These are phyloP conservation scores for Aureobasidium sp. DNA, from an alignment of 2,329 filamentous ascomycete species.

Conservation along the genomic window DNA sequence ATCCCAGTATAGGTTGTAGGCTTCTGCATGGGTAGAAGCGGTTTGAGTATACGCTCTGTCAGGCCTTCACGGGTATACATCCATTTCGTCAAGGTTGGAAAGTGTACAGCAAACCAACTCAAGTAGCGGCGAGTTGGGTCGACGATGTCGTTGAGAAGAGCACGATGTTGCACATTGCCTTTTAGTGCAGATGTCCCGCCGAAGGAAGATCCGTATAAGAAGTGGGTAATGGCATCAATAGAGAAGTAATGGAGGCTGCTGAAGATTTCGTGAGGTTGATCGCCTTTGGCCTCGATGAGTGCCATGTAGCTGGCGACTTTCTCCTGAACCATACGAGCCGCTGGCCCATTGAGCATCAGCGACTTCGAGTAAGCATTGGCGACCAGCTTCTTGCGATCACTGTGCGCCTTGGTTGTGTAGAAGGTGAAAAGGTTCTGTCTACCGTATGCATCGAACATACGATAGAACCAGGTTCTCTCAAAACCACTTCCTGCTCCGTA, in stretches of 20 bases:
- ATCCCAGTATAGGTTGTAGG: slow-evolving; percentile 48
- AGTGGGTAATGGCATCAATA: slow-evolving; percentile 47
- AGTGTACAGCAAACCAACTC: slow-evolving; percentile 46
- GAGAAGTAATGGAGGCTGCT: slow-evolving; percentile 47
- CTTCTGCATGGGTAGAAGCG: slow-evolving; percentile 44
- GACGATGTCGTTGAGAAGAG: slow-evolving; percentile 43
- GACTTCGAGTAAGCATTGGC: slow-evolving; percentile 49
- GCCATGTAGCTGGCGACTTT: slow-evolving; percentile 37
- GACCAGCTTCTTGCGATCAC: slow-evolving; percentile 46
- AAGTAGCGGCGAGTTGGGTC: slow-evolving; percentile 40
- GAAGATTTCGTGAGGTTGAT: slow-evolving; percentile 40
- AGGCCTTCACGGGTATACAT: slow-evolving; percentile 39
- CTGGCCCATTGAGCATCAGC: slow-evolving; percentile 32
- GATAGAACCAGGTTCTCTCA: slow-evolving; percentile 46
- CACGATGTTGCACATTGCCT: slow-evolving; percentile 33
- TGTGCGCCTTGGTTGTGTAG: slow-evolving; percentile 37
- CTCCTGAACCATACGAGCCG: slow-evolving; percentile 31
- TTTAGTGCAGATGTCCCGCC: slow-evolving; percentile 40
- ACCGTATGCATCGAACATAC: slow-evolving; percentile 51
- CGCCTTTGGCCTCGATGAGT: slow-evolving; percentile 33
- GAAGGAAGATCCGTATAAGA: slow-evolving; percentile 41
- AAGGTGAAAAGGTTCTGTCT: slow-evolving; percentile 49
- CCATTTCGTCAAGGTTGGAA: slow-evolving; percentile 42
- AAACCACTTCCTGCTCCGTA: slow-evolving; percentile 49
- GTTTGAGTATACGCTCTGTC: slow-evolving; percentile 31